A percentile compares a stretch with the other conserved stretches of the same genome.
Conservation (phyloP, 495 filamentous ascomycete genomes). For the Penicillium longicatenatum region DNA sequence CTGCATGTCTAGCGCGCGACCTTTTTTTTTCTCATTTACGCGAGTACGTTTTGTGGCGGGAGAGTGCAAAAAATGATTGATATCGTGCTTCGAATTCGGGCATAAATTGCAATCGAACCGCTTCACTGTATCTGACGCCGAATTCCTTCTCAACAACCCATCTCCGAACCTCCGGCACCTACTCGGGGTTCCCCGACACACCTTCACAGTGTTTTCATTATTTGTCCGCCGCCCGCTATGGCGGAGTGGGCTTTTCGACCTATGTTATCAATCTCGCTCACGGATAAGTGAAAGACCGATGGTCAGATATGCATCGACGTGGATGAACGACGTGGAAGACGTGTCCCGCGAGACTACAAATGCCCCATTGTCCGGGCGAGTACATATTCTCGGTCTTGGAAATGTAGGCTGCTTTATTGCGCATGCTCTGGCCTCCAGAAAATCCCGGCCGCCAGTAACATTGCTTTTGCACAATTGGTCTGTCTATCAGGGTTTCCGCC, state of each 20-base stretch:
- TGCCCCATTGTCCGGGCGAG: constrained; percentile 42
- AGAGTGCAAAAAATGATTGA: background rate
- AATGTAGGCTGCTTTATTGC: constrained; percentile 62
- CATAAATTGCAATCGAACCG: background rate
- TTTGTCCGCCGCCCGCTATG: constrained; percentile 39
- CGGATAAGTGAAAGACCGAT: background rate
- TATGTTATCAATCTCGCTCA: constrained; percentile 16
- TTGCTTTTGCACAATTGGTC: constrained; percentile 51
- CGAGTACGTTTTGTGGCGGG: background rate
- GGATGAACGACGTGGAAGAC: constrained; percentile 35
- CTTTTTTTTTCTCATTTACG: background rate
- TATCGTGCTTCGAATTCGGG: background rate
- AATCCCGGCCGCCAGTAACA: constrained; percentile 61
- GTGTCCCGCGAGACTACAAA: constrained; percentile 23
- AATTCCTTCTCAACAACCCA: background rate
- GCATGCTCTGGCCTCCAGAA: constrained; percentile 56
- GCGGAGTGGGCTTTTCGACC: constrained; percentile 34
- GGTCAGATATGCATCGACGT: constrained; percentile 31
- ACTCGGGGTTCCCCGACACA: constrained; percentile 14
- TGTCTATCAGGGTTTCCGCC: constrained; percentile 30
- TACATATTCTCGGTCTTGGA: constrained; percentile 62
- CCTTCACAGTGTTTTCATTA: constrained; percentile 41
- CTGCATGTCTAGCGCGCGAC: background rate
- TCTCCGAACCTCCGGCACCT: constrained; percentile 1
- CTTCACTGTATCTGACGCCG: background rate